Evolutionary conservation across 1,284 basidiomycete genomes (phyloP).

Genomic region (Neolentinus lepideus): DNA sequence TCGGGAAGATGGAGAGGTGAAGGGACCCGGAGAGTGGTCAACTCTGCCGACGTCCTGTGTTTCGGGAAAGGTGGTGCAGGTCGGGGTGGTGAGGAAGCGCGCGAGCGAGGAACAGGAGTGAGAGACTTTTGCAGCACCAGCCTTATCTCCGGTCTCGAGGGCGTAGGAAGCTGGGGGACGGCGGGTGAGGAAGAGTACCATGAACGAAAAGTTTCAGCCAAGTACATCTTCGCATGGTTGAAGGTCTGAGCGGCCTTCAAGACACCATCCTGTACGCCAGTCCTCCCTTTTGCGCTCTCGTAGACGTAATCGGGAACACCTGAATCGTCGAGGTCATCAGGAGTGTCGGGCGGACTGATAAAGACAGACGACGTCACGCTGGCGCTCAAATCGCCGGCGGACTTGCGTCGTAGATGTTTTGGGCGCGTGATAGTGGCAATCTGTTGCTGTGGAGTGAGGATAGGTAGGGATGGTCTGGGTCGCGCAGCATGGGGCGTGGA

Average conservation of each 20-base stretch:
- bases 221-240: not conserved
- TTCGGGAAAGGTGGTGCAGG: not conserved
- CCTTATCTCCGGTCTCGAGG: not conserved
- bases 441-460: conserved; percentile 22
- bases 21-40: not conserved
- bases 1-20: conserved; percentile 2
- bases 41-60: not conserved
- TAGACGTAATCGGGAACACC: not conserved
- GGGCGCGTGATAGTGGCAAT: conserved; percentile 13
- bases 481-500: conserved; percentile 25
- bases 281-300: not conserved
- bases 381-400: conserved; percentile 8
- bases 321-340: not conserved
- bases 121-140: not conserved
- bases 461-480: conserved; percentile 19
- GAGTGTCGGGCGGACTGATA: not conserved
- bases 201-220: not conserved
- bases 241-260: not conserved
- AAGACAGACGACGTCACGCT: not conserved
- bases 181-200: not conserved
- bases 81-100: not conserved
- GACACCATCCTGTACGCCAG: not conserved
- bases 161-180: not conserved
- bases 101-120: not conserved
- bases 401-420: conserved; percentile 19